phyloP scores from a whole-genome alignment of 352 stramenopile genomes.

The Pythium utonaiense region DNA sequence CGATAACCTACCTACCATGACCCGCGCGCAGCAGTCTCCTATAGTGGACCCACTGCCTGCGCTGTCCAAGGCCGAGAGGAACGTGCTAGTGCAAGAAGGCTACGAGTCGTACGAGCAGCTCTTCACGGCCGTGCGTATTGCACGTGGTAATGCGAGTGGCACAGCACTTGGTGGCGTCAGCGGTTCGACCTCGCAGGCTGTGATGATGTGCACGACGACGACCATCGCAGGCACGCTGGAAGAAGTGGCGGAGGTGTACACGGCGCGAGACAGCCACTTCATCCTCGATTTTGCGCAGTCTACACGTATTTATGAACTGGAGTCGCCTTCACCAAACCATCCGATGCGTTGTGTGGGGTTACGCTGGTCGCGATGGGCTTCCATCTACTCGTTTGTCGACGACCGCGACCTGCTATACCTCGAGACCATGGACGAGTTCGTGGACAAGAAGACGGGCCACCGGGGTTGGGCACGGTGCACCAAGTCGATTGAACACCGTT shows the following conservation, averaged over 20 bases:
- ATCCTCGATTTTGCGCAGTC: slow-evolving; percentile 51
- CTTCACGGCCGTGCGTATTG: slow-evolving; percentile 22
- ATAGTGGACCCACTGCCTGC: slow-evolving; percentile 12
- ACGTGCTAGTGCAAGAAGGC: slow-evolving; percentile 18
- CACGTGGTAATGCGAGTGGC: slow-evolving; percentile 27
- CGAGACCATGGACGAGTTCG: slow-evolving; percentile 70
- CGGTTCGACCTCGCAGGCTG: slow-evolving; percentile 33
- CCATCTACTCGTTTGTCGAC: slow-evolving; percentile 41
- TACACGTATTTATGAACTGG: slow-evolving; percentile 51
- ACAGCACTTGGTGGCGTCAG: slow-evolving; percentile 29
- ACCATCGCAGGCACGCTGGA: slow-evolving; percentile 52
- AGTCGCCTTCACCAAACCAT: slow-evolving; percentile 31
- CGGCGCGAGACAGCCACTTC: slow-evolving; percentile 35
- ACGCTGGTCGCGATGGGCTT: slow-evolving; percentile 62
- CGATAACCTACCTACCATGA: slow-evolving; percentile 4
- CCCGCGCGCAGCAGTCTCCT: slow-evolving; percentile 5
- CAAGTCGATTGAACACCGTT: slow-evolving; percentile 59
- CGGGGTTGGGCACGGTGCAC: slow-evolving; percentile 66
- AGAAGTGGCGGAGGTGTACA: slow-evolving; percentile 58
- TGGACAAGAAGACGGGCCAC: slow-evolving; percentile 46
- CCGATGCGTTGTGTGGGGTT: slow-evolving; percentile 45
- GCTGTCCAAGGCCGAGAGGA: slow-evolving; percentile 10
- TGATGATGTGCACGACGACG: slow-evolving; percentile 58
- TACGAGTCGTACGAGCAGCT: slow-evolving; percentile 23
- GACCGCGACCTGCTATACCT: slow-evolving; percentile 56